A percentile compares a stretch with the other conserved stretches of the same genome.
Evolutionary conservation across 495 filamentous ascomycete genomes (phyloP).

Genomic region (Penicillium salamii): DNA sequence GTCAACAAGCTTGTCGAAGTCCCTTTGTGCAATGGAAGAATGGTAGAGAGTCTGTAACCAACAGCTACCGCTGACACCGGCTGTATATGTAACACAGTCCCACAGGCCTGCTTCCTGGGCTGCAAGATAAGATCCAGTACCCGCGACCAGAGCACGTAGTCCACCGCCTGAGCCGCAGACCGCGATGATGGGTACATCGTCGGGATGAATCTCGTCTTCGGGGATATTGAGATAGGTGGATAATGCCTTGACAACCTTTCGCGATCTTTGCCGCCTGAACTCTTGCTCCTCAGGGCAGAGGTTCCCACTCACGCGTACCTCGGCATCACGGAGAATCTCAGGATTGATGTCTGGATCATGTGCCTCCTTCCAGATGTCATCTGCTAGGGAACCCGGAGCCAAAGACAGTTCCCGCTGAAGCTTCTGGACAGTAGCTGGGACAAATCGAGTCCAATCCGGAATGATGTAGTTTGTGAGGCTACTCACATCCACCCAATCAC

Average conservation of each 20-base stretch:
- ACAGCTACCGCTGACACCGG: slow-evolving; percentile 91
- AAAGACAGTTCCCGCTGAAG: slow-evolving; percentile 85
- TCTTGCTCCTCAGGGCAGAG: slow-evolving; percentile 79
- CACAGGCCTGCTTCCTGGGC: slow-evolving; percentile 82
- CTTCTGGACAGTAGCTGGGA: slow-evolving; percentile 78
- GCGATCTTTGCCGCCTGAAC: slow-evolving; percentile 64
- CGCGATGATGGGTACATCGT: slow-evolving; percentile 89
- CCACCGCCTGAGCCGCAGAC: slow-evolving; percentile 93
- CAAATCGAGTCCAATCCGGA: slow-evolving; percentile 74
- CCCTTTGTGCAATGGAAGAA: slow-evolving; percentile 69
- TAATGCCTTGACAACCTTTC: slow-evolving; percentile 64
- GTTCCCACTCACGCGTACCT: slow-evolving; percentile 75
- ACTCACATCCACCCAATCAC: slow-evolving; percentile 60
- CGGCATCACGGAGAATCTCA: slow-evolving; percentile 76
- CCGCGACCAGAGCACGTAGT: slow-evolving; percentile 83
- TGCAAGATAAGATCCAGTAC: slow-evolving; percentile 77
- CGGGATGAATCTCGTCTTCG: slow-evolving; percentile 78
- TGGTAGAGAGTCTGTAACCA: slow-evolving; percentile 91
- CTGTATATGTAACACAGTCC: slow-evolving; percentile 90
- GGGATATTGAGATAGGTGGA: slow-evolving; percentile 76
- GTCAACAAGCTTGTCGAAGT: slow-evolving; percentile 64
- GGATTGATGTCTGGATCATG: slow-evolving; percentile 78
- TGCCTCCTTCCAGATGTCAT: slow-evolving; percentile 91
- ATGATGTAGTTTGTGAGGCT: slow-evolving; percentile 66
- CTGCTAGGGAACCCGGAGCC: slow-evolving; percentile 79